Percentiles rank a stretch among this genome's conserved stretches.
These are phyloP conservation scores for Mrakiaceae sp. DNA, from an alignment of 1,284 basidiomycete species.

Conservation along the genomic window DNA sequence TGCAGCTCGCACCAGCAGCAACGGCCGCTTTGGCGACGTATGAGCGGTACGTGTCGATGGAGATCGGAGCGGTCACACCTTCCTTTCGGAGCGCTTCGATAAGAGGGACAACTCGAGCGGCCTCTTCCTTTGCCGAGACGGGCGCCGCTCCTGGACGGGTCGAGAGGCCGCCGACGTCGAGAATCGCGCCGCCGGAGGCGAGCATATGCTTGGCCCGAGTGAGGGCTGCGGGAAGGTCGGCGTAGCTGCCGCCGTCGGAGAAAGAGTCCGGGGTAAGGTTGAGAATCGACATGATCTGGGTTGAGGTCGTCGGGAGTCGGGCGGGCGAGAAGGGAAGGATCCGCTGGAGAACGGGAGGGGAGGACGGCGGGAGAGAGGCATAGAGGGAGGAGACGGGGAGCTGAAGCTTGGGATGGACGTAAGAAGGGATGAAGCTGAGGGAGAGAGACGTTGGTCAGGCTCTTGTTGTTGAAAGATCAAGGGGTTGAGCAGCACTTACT, in stretches of 20 bases:
- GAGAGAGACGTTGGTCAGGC: not conserved
- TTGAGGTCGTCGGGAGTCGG: slow-evolving; percentile 30
- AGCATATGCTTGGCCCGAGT: slow-evolving; percentile 32
- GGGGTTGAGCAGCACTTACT: slow-evolving; percentile 46
- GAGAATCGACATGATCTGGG: slow-evolving; percentile 83
- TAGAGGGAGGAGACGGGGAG: slow-evolving; percentile 37
- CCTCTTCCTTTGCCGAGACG: slow-evolving; percentile 63
- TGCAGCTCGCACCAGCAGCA: slow-evolving; percentile 74
- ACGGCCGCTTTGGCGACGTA: slow-evolving; percentile 68
- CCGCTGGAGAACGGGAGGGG: slow-evolving; percentile 36
- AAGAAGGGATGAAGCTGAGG: slow-evolving; percentile 4
- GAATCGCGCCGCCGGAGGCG: slow-evolving; percentile 53
- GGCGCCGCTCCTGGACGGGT: slow-evolving; percentile 63
- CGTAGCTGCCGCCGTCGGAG: slow-evolving; percentile 60
- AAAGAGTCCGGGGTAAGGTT: slow-evolving; percentile 96
- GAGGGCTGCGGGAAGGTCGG: slow-evolving; percentile 16
- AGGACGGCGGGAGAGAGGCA: slow-evolving; percentile 24
- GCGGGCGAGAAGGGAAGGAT: slow-evolving; percentile 28
- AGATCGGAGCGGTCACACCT: slow-evolving; percentile 47
- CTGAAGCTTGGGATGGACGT: slow-evolving; percentile 47
- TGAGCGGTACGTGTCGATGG: slow-evolving; percentile 85
- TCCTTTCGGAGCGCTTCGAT: slow-evolving; percentile 41
- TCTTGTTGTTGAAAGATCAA: not conserved
- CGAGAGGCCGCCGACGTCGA: slow-evolving; percentile 92
- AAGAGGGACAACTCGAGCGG: slow-evolving; percentile 55